Percentiles rank a stretch among this genome's conserved stretches.
Evolutionary conservation across 148 eudicot species (phyloP).

Genomic region (Cornus controversa): DNA sequence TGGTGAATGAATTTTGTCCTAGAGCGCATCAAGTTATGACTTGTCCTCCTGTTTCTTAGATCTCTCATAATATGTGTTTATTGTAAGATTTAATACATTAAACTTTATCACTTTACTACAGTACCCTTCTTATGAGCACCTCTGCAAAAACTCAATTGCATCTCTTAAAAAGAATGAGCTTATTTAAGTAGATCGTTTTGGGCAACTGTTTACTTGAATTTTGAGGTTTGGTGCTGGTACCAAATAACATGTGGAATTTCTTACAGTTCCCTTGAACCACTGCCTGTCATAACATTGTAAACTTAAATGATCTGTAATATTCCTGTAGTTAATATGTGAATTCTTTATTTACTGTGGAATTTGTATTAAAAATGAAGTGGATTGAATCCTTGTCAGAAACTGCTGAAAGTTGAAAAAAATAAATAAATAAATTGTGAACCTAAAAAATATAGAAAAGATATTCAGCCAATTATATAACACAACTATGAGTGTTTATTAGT

Average conservation of each 20-base stretch:
- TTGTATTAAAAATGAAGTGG: not conserved
- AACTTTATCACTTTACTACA: not conserved
- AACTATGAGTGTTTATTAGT: too few relatives aligned
- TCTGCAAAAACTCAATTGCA: not conserved
- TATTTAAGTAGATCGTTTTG: not conserved
- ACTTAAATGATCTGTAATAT: not conserved
- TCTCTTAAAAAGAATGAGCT: not conserved
- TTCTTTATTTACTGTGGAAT: not conserved
- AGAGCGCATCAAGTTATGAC: not conserved
- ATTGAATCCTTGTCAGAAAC: too few relatives aligned
- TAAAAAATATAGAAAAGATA: too few relatives aligned
- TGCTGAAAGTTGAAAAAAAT: too few relatives aligned
- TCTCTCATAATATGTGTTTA: too few relatives aligned
- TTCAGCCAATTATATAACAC: too few relatives aligned
- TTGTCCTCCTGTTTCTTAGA: not conserved
- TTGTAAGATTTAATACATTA: not conserved
- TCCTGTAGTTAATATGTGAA: not conserved
- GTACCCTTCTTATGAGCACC: not conserved
- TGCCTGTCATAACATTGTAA: not conserved
- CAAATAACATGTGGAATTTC: not conserved
- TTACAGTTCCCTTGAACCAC: not conserved
- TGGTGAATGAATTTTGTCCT: not conserved
- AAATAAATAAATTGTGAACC: too few relatives aligned
- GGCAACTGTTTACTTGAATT: not conserved
- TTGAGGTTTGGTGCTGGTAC: not conserved